Evolutionary conservation across 2,329 filamentous ascomycete genomes (phyloP), one percentile per base, ranked within the genome.

Genomic region (Pyricularia sp.): DNA sequence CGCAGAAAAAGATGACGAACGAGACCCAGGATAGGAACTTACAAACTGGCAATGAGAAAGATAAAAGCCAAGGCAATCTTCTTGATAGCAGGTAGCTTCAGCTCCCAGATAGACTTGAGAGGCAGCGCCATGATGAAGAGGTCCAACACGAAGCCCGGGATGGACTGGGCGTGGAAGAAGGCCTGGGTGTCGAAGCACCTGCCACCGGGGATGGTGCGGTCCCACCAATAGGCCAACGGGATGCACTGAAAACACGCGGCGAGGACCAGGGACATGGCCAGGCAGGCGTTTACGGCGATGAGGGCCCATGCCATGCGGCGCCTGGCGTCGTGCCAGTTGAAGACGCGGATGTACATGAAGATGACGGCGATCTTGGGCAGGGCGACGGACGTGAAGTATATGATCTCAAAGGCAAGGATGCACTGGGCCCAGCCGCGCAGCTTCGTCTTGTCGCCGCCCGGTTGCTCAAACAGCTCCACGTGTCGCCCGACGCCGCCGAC

Each of bases 331-430:
- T 63, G 68, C 68, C 70, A 72, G 64, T 68, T 70, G 65, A 74
- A 72, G 10, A 74, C 66, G n/a, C 70, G 72, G 19, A 73, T 65
- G 60, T 73, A 74, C 12, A 73, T 67, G 49, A 67, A 71, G 4
- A 74, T 66, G 53, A 73, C 72, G 28, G 70, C 68, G 64, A 73
- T 68, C 66, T 73, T 73, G 28, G 71, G 71, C 28, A 73, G 64
- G 5, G 69, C 67, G 3, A 72, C 68, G 13, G 71, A 70, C 4
- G 67, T 66, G 59, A 73, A 73, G 66, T 73, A 73, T 60, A 71
- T 57, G 35, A 72, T 64, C 65, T 73, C 70, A 35, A 73, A 73
- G n/a, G 69, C 69, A 24, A 72, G 66, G 16, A 72, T 64, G 60
- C 67, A 67, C 49, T 71, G 68, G 30, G 69, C 69, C 71, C 71